Base-by-base conservation (phyloP, 2,329 filamentous ascomycete species). In the Cercospora berteroae region DNA sequence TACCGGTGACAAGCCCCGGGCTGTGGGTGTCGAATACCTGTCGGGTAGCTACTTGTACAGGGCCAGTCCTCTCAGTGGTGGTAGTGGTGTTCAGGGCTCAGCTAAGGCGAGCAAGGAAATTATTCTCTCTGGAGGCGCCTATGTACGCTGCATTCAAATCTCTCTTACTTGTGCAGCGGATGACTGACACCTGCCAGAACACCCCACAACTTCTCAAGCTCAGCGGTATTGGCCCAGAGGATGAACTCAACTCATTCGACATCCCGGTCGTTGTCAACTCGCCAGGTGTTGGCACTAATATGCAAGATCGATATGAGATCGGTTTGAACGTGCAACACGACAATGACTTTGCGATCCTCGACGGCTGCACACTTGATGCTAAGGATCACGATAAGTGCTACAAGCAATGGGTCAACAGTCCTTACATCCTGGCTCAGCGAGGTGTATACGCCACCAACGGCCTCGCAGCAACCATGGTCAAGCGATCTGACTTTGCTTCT, bases 191-290 rank as follows among this genome's bases (percentile, higher is more conserved):
- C 8, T 29, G 1, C 12, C 7, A 52, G 48, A 88, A 90, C 78
- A 85, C 85, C 1, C 87, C 88, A 8, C 88, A 90, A 75, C 78
- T 91, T 4, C 84, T 91, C 16, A 87, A 88, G 79, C 83, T 90
- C 1, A 86, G 82, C 61, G 89, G 89, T n/a, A 83, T 90, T 36
- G 88, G 88, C 0, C 87, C 87, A 0, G 73, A 77, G 9, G 74
- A 79, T 0, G 84, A 88, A 69, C 82, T 91, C 5, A 69, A 81
- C 20, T 79, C 80, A 62, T 83, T 86, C 72, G 77, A 80, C 20
- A 89, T 90, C 69, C 73, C 81, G 1, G 78, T 86, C 0, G 70
- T 88, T 20, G 80, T 83, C 5, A 82, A 89, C 68, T 84, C 87
- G 0, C 84, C 85, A 1, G 86, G 88, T 52, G 88, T 91, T 3